These are phyloP conservation scores for Casuarina cunninghamiana DNA, from an alignment of 306 rosid species.

Conservation along the genomic window DNA sequence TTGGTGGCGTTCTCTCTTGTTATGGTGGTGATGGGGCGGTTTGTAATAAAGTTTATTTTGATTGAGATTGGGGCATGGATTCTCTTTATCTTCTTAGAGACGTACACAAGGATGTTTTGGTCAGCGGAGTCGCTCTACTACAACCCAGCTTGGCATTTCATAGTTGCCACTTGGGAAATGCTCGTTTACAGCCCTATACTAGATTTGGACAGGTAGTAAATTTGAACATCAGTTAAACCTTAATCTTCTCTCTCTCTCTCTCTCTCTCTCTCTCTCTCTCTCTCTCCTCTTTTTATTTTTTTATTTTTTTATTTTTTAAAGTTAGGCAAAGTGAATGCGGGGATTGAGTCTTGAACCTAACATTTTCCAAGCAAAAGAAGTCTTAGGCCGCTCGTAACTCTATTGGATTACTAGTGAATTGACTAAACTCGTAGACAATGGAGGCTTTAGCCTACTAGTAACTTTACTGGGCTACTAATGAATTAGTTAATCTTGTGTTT, in stretches of 20 bases:
- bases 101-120: constrained; percentile 97
- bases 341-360: too few relatives aligned
- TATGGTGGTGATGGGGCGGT: constrained; percentile 91
- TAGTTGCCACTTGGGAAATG: constrained; percentile 88
- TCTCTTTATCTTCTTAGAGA: constrained; percentile 91
- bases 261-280: neutral
- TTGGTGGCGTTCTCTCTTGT: constrained; percentile 88
- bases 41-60: constrained; percentile 71
- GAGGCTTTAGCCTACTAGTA: too few relatives aligned
- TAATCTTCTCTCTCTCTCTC: neutral
- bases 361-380: too few relatives aligned
- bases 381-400: too few relatives aligned
- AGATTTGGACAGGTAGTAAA: constrained; percentile 88
- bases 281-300: too few relatives aligned
- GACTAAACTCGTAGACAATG: too few relatives aligned
- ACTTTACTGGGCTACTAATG: too few relatives aligned
- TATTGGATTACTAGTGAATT: too few relatives aligned
- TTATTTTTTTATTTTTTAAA: too few relatives aligned
- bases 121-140: constrained; percentile 89
- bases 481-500: too few relatives aligned
- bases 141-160: constrained; percentile 81
- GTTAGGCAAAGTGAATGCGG: too few relatives aligned
- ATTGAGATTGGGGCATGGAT: constrained; percentile 90
- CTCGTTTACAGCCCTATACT: constrained; percentile 87
- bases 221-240: neutral